These are phyloP conservation scores for Oryza longistaminata DNA, from an alignment of 176 grass and related monocot species.

Conservation along the genomic window DNA sequence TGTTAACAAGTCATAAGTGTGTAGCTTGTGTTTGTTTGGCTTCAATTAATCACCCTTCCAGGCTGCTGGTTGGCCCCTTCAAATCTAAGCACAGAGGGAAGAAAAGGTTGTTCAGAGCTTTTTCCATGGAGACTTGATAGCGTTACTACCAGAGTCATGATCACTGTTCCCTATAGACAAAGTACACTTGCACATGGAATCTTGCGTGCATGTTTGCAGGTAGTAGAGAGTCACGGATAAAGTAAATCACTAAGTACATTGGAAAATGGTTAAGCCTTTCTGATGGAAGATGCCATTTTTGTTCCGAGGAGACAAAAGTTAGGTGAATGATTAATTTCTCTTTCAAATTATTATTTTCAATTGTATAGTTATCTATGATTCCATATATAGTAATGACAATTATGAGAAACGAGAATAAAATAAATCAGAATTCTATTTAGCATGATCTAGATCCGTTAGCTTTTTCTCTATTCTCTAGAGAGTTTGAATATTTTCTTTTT, in stretches of 20 bases:
- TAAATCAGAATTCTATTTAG: neutral
- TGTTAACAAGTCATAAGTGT: constrained; percentile 70
- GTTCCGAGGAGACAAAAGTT: neutral
- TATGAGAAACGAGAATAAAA: neutral
- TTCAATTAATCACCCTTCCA: constrained; percentile 65
- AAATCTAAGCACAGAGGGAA: constrained; percentile 44
- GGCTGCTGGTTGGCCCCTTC: constrained; percentile 50
- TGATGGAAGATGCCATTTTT: neutral
- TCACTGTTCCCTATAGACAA: constrained; percentile 41
- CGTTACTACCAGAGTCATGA: neutral
- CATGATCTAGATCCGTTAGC: neutral
- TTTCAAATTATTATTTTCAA: neutral
- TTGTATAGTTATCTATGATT: neutral
- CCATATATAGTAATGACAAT: neutral
- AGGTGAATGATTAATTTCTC: constrained; percentile 5
- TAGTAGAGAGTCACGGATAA: constrained; percentile 18
- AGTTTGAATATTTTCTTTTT: neutral
- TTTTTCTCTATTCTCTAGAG: neutral
- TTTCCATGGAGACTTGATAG: constrained; percentile 17
- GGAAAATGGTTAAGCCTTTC: neutral
- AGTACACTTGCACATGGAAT: constrained; percentile 64
- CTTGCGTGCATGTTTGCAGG: constrained; percentile 32
- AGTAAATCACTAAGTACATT: constrained; percentile 31
- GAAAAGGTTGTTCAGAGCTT: constrained; percentile 18
- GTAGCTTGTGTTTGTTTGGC: constrained; percentile 48